Evolutionary conservation across 73 alveolate species (phyloP), one percentile per base, ranked within the genome.

Genomic region (Vitrella brassicaformis): DNA sequence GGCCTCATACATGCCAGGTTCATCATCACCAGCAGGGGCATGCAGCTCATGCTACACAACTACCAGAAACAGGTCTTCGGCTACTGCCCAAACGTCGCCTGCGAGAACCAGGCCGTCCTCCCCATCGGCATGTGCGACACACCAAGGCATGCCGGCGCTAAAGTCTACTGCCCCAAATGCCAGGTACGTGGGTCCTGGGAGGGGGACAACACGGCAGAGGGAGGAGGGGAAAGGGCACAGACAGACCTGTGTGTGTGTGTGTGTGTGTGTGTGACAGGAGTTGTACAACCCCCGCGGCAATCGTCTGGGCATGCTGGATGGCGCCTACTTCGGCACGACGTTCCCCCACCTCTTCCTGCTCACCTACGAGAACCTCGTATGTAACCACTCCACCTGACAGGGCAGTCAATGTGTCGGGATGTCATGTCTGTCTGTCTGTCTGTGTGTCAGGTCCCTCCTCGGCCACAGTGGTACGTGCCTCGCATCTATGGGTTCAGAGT

Each of bases 241-340:
- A 39, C 22, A 39, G 14, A 39, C 4, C 4, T 39, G 56, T 39
- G 56, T 4, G 56, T 4, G 56, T 4, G 56, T 39, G 22, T 39
- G 22, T 14, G 22, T 39, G 56, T n/a, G n/a, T n/a, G n/a, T n/a
- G n/a, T n/a, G n/a, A n/a, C 56, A 39, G 56, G 56, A 39, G 56
- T 4, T 39, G 56, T 39, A 39, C 56, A 4, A 39, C 4, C 56
- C 56, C 56, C 56, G 56, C 14, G 85, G 39, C 86, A 78, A 72
- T 72, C 79, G 69, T 27, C 31, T 22, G 46, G 0, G 29, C 45
- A 85, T 76, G 68, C 84, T 91, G 4, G 97, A 91, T 84, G 97
- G 97, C 29, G 94, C 97, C 19, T 91, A 78, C 83, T 91, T 91
- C 46, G 97, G 97, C 31, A 85, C 90, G 10, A 83, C 91, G 64